Conservation (phyloP, 2,329 filamentous ascomycete species). For the Colletotrichum sp. region DNA sequence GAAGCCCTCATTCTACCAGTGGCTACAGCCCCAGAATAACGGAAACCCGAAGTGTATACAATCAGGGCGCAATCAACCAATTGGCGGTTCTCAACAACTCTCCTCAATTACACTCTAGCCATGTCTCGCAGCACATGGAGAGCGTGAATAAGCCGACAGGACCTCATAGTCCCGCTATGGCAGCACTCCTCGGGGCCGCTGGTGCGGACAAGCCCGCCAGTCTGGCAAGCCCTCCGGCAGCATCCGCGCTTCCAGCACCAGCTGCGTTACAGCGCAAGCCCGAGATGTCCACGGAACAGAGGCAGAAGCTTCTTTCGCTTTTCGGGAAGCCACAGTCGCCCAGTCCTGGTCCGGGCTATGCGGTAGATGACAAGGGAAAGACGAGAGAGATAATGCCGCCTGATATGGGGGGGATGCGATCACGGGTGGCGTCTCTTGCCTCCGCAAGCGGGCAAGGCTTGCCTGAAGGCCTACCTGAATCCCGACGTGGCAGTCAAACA, state of each 20-base stretch:
- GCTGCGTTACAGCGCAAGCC: constrained; percentile 34
- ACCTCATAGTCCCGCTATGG: background rate
- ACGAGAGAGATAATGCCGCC: constrained; percentile 32
- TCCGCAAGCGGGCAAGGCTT: constrained; percentile 40
- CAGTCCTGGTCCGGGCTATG: constrained; percentile 6
- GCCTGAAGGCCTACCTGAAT: constrained; percentile 28
- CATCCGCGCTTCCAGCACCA: constrained; percentile 30
- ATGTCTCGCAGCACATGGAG: background rate
- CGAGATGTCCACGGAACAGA: constrained; percentile 45
- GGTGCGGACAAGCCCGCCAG: constrained; percentile 19
- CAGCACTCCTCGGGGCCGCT: background rate
- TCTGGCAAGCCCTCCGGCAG: constrained; percentile 29
- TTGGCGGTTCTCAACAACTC: background rate
- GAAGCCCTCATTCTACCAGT: background rate
- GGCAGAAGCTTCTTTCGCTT: constrained; percentile 61
- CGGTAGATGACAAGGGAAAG: constrained; percentile 27
- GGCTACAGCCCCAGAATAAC: background rate
- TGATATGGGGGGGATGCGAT: constrained; percentile 29
- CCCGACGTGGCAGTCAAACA: constrained; percentile 53
- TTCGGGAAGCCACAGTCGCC: constrained; percentile 56
- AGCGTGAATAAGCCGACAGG: background rate
- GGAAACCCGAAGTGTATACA: background rate
- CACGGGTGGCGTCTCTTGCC: constrained; percentile 49
- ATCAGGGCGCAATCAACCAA: background rate
- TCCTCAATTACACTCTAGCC: background rate